Percentiles rank a stretch among this genome's conserved stretches.
phyloP scores from a whole-genome alignment of 768 basidiomycete genomes.

The Tricholoma furcatifolium region DNA sequence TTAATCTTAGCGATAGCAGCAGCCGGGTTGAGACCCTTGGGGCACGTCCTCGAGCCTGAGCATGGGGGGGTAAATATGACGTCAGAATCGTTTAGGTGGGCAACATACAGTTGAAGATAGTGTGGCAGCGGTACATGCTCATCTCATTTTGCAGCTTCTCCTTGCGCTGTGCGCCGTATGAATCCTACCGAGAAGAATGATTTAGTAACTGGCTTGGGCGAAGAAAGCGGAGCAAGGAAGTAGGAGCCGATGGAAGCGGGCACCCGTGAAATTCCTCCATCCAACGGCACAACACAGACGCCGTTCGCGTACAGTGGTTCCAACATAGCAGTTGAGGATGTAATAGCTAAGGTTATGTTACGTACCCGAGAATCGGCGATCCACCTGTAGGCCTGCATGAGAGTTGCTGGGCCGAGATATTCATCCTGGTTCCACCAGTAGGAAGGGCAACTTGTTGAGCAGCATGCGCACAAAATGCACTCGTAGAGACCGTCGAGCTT shows the following conservation, averaged over 20 bases:
- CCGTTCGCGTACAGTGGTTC: not conserved
- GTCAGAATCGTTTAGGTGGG: constrained; percentile 1
- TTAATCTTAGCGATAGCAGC: constrained; percentile 93
- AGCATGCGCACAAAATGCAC: constrained; percentile 96
- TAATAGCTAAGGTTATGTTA: constrained; percentile 4
- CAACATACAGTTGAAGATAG: constrained; percentile 89
- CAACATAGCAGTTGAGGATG: no score
- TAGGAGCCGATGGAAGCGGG: constrained; percentile 1
- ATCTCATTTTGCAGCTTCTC: constrained; percentile 94
- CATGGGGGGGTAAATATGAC: not conserved
- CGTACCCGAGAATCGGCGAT: constrained; percentile 92
- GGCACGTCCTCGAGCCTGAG: constrained; percentile 88
- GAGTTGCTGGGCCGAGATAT: constrained; percentile 94
- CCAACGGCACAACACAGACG: no score
- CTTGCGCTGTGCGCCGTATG: constrained; percentile 75
- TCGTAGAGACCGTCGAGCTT: constrained; percentile 98
- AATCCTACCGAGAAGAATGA: constrained; percentile 48
- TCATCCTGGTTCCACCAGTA: constrained; percentile 99
- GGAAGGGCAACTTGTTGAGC: constrained; percentile 95
- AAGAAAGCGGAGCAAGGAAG: not conserved
- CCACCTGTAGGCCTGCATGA: constrained; percentile 98
- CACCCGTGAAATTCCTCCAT: not conserved
- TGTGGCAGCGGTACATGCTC: constrained; percentile 97
- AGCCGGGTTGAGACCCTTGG: constrained; percentile 94
- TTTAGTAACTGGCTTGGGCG: not conserved